Base-by-base conservation (phyloP, 2,329 filamentous ascomycete species). In the Colletotrichum australisinense region DNA sequence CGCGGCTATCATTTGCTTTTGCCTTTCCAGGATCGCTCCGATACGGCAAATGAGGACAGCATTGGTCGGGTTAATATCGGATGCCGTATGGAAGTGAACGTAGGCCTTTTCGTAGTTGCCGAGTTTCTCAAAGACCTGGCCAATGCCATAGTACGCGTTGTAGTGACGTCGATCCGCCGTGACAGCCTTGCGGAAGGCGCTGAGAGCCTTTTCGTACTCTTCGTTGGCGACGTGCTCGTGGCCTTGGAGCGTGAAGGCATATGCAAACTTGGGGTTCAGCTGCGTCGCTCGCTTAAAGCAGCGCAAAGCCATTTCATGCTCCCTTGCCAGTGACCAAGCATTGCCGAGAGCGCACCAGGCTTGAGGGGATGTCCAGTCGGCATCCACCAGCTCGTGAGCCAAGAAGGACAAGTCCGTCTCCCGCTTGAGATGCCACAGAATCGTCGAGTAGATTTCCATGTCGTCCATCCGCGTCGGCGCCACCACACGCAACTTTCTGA, bases 371-470 rank as follows among this genome's bases (percentile, higher is more conserved):
- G 97, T 88, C 85, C 95, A 97, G 73, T 95, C 94, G 19, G 93
- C 87, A 76, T 98, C 96, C 64, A 97, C 90, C 53, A 98, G 88
- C 78, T 97, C 94, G 79, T 98, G 96, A 0, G 96, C 95, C 32
- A 99, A 88, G 83, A 97, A 97, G 0, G 96, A 95, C 26, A 99
- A 88, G 74, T 98, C 94, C 0, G 95, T 94, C 79, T 98, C 96
- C 75, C 94, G 93, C 83, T 97, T 98, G 75, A 98, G 86, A 82
- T 98, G 95, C 97, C 97, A 99, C n/a, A 99, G 88, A n/a, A 97
- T 93, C 0, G 97, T 99, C 16, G 96, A 98, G 83, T 98, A 99
- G 46, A 98, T 92, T 80, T 99, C 97, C 95, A 98, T 98, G 79
- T 98, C 95, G 80, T 97, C 93, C 57, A 97, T 88, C 4, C 94